A percentile compares a stretch with the other conserved stretches of the same genome.
Evolutionary conservation across 768 basidiomycete species (phyloP).

Genomic region (Calocybe gangraenosa): DNA sequence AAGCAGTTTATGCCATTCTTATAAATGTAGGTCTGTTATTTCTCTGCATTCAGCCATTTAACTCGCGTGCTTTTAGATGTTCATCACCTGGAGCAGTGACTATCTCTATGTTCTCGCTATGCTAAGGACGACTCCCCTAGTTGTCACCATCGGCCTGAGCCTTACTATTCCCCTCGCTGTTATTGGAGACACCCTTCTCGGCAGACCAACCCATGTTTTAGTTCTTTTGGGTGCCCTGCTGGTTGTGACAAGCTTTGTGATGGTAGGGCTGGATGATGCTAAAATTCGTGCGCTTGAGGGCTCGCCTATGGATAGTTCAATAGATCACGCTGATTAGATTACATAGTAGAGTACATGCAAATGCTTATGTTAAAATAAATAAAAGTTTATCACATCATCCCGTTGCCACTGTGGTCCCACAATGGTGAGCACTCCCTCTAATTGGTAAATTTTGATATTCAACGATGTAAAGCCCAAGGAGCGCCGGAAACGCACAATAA

Average conservation of each 20-base stretch:
- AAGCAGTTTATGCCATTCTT: slow-evolving; percentile 27
- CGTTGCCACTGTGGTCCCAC: no score
- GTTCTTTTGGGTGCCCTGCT: slow-evolving; percentile 73
- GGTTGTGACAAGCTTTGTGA: slow-evolving; percentile 75
- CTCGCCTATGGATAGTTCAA: slow-evolving; percentile 1
- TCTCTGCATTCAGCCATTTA: background rate
- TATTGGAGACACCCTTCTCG: slow-evolving; percentile 69
- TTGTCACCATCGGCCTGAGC: slow-evolving; percentile 89
- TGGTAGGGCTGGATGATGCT: slow-evolving; percentile 57
- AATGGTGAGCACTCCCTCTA: no score
- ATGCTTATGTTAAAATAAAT: no score
- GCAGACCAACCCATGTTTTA: slow-evolving; percentile 49
- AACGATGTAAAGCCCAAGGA: slow-evolving; percentile 31
- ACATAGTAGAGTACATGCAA: no score
- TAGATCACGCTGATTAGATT: slow-evolving; percentile 3
- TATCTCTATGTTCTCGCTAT: slow-evolving; percentile 86
- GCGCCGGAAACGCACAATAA: slow-evolving; percentile 36
- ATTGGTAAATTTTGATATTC: no score
- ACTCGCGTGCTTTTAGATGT: slow-evolving; percentile 54
- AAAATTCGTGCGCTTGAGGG: slow-evolving; percentile 16
- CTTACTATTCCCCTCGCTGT: slow-evolving; percentile 93
- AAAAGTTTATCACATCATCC: no score
- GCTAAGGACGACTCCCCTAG: slow-evolving; percentile 94
- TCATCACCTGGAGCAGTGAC: slow-evolving; percentile 79
- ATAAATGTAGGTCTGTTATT: slow-evolving; percentile 30